Base-by-base conservation (phyloP, 164 flowering plant species). In the Taxillus chinensis region DNA sequence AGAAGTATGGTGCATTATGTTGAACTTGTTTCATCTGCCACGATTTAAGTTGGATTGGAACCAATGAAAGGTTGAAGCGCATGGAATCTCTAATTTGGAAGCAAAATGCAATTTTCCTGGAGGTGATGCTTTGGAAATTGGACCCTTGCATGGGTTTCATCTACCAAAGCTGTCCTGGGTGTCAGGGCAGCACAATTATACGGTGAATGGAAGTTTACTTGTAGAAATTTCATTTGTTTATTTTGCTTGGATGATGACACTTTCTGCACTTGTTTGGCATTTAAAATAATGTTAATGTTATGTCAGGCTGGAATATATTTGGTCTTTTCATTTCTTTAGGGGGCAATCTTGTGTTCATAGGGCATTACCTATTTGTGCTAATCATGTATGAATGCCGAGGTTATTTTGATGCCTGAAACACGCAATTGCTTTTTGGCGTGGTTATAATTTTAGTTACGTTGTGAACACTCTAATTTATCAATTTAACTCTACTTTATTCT, bases 91-190 rank as follows among this genome's bases (percentile, higher is more conserved):
- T 0, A 14, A 48, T 27, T 54, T 54, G 62, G 60, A 57, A 45
- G 68, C 58, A 45, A 67, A 60, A 52, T 55, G 62, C 63, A 62
- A 4, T 10, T 40, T 37, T 39, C 42, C 5, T 54, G 39, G 56
- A 62, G 66, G 45, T 41, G 13, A 42, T 48, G 42, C 54, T 58
- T 38, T 13, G 74, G 74, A 56, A 55, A 45, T 43, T 58, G 41
- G 49, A 12, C 54, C 52, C 55, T 14, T 62, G 61, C 62, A 51
- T 43, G 64, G 58, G 65, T 37, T 65, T 54, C 65, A 59, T 70
- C 72, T 43, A 39, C 70, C 70, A 51, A 64, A 59, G 75, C 53
- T 59, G 60, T 66, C 42, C 61, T 40, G 58, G 60, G 55, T 63
- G 7, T 10, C 53, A 15, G 65, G 58, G 48, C 49, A 60, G 27